phyloP scores from a whole-genome alignment of 805 yeast genomes.

The Candida stauntonica region DNA sequence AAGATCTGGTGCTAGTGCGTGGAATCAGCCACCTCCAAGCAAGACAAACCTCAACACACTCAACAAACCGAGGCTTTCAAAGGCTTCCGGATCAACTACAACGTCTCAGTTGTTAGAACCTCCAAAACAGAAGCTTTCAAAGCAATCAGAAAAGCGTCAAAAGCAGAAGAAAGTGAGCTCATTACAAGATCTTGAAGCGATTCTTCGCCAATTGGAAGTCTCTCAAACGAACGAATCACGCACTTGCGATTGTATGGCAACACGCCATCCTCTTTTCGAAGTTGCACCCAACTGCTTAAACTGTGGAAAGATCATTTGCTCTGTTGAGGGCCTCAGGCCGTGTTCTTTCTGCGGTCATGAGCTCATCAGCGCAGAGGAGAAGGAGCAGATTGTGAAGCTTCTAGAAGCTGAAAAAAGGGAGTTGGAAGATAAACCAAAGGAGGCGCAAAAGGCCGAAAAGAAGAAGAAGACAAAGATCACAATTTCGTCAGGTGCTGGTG shows the following conservation, averaged over 20 bases:
- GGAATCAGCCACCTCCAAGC: slow-evolving; percentile 14
- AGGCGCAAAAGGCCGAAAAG: slow-evolving; percentile 10
- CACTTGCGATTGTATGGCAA: slow-evolving; percentile 78
- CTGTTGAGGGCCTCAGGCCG: slow-evolving; percentile 84
- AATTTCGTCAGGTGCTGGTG: slow-evolving; percentile 56
- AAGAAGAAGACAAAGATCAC: slow-evolving; percentile 44
- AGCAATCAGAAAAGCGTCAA: slow-evolving; percentile 33
- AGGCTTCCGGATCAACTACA: slow-evolving; percentile 31
- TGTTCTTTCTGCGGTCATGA: slow-evolving; percentile 79
- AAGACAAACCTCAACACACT: slow-evolving; percentile 1
- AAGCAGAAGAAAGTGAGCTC: slow-evolving; percentile 46
- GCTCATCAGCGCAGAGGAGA: slow-evolving; percentile 60
- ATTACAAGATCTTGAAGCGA: slow-evolving; percentile 62
- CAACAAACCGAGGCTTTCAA: slow-evolving; percentile 13
- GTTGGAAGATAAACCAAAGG: slow-evolving; percentile 29
- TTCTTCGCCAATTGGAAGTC: slow-evolving; percentile 49
- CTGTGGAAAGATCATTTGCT: slow-evolving; percentile 93
- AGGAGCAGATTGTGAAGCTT: slow-evolving; percentile 47
- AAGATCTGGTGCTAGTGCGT: slow-evolving; percentile 8
- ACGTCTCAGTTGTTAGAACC: slow-evolving; percentile 46
- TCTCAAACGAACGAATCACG: slow-evolving; percentile 18
- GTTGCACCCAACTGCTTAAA: slow-evolving; percentile 89
- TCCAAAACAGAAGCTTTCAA: slow-evolving; percentile 29
- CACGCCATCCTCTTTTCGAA: slow-evolving; percentile 82
- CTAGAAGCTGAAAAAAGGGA: slow-evolving; percentile 50